Base-by-base conservation (phyloP, 176 grass and related monocot genomes). In the Paspalum notatum region DNA sequence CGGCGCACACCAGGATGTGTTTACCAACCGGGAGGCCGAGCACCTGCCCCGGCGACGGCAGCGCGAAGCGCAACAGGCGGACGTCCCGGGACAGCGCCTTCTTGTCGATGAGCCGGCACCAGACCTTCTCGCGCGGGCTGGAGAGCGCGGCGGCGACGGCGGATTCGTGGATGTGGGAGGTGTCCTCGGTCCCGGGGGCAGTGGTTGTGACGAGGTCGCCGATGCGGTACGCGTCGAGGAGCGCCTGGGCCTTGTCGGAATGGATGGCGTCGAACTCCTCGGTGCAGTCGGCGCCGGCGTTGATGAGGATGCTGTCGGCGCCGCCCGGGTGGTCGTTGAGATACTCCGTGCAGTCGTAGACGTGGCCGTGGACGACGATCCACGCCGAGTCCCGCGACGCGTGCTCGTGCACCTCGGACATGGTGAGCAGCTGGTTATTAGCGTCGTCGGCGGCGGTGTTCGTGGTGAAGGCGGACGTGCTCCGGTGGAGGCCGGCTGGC, bases 261-360 rank as follows among this genome's bases (percentile, higher is more conserved):
- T 98, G 96, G 79, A 98, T 98, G 75, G 92, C 85, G 27, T 95
- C 96, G 62, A 98, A 98, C 75, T 95, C 96, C 73, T 95, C 96
- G 54, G 92, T 93, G 86, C 92, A 98, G 74, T 98, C 95, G 10
- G 78, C 69, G 40, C 95, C 96, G 21, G 96, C 90, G 80, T 98
- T 95, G 86, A 98, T 87, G 65, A 98, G 86, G 87, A 98, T 98
- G 74, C 92, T 95, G 43, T 98, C 95, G 47, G 78, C 75, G 50
- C 96, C 96, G 48, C 92, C 92, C 0, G 96, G 96, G 74, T 98
- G 96, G 61, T 98, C 15, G n/a, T n/a, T n/a, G n/a, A n/a, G n/a
- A n/a, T n/a, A n/a, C n/a, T n/a, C n/a, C n/a, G n/a, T n/a, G n/a
- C n/a, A n/a, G n/a, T n/a, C n/a, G n/a, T n/a, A n/a, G n/a, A n/a